Evolutionary conservation across 2,329 filamentous ascomycete species (phyloP).

Genomic region (Nemania bipapillata): DNA sequence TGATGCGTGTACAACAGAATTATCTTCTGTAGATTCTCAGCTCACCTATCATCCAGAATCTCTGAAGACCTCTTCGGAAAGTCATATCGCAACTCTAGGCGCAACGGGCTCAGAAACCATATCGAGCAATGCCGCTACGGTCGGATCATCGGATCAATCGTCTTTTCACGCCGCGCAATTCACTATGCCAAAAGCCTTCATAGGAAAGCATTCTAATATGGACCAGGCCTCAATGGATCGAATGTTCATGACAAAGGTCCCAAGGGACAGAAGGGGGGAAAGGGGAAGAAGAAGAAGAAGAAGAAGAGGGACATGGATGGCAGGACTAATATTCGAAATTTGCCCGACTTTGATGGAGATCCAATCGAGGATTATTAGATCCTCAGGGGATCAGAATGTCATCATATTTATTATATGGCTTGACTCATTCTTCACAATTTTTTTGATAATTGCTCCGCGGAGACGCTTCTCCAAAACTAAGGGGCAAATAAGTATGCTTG

Average conservation of each 20-base stretch:
- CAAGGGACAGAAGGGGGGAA: neutral
- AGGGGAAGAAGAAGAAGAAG: slow-evolving; percentile 21
- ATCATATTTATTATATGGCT: slow-evolving; percentile 3
- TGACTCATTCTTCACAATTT: neutral
- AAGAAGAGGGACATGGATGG: slow-evolving; percentile 42
- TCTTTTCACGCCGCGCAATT: slow-evolving; percentile 38
- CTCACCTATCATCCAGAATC: slow-evolving; percentile 6
- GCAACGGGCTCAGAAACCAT: slow-evolving; percentile 35
- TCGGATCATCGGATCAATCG: slow-evolving; percentile 35
- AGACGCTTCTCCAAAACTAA: slow-evolving; percentile 10
- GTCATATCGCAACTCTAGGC: slow-evolving; percentile 39
- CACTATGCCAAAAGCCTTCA: slow-evolving; percentile 44
- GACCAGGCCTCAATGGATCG: neutral
- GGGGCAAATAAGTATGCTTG: neutral
- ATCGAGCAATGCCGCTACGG: slow-evolving; percentile 38
- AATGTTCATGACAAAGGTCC: neutral
- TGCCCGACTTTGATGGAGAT: slow-evolving; percentile 48
- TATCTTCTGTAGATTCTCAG: neutral
- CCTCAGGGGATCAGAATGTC: neutral
- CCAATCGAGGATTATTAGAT: slow-evolving; percentile 47
- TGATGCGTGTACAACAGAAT: slow-evolving; percentile 32
- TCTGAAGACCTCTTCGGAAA: slow-evolving; percentile 30
- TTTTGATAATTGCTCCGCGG: neutral
- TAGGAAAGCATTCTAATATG: slow-evolving; percentile 43
- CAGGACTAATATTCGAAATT: slow-evolving; percentile 48